Conservation (phyloP, 2,329 filamentous ascomycete genomes). For the Pseudogymnoascus sp. region DNA sequence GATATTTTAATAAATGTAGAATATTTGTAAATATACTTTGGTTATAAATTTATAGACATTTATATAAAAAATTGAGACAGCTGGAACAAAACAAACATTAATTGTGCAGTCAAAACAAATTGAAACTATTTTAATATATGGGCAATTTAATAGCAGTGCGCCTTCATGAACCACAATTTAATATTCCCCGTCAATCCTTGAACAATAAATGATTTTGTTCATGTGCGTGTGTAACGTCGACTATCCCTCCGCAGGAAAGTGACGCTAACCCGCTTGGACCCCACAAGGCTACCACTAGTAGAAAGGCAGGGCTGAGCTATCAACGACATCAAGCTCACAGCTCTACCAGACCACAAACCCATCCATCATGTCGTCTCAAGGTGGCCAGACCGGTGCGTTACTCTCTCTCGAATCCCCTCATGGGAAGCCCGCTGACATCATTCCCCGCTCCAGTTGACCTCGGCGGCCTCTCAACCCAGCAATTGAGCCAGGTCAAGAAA, state of each 20-base stretch:
- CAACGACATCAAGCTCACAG: neutral
- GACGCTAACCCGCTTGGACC: neutral
- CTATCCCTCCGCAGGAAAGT: neutral
- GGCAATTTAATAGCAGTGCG: neutral
- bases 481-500: slow-evolving; percentile 87
- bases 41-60: too few species aligned
- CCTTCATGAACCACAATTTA: neutral
- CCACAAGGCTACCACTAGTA: slow-evolving; percentile 9
- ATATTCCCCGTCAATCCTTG: neutral
- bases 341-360: slow-evolving; percentile 2
- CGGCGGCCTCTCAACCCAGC: slow-evolving; percentile 70
- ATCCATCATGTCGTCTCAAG: slow-evolving; percentile 9
- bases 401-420: neutral
- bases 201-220: neutral
- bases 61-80: too few species aligned
- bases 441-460: slow-evolving; percentile 50
- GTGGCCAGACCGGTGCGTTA: neutral
- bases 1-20: neutral
- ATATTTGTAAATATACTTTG: slow-evolving; percentile 6
- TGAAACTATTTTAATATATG: too few species aligned
- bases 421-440: neutral
- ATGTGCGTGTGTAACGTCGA: neutral
- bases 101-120: too few species aligned
- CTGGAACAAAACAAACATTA: too few species aligned
- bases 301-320: slow-evolving; percentile 10